Evolutionary conservation across 2,329 filamentous ascomycete species (phyloP).

Genomic region (Hypomyces perniciosus): DNA sequence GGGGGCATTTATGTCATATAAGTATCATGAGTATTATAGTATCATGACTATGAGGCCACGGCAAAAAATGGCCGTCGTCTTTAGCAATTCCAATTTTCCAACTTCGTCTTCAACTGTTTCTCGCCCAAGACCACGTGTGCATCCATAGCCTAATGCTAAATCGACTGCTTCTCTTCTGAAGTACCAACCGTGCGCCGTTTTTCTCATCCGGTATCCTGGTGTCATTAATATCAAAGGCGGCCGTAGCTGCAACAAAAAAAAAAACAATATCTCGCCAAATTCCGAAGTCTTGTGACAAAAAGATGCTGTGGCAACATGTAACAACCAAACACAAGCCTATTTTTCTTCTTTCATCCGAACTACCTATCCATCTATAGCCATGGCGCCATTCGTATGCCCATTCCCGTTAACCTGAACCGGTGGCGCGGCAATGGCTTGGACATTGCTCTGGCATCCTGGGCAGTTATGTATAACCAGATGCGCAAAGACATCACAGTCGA

Average conservation of each 20-base stretch:
- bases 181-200: no score
- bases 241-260: no score
- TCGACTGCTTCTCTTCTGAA: no score
- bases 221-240: no score
- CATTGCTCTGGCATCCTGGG: constrained; percentile 69
- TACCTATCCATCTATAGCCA: constrained; percentile 38
- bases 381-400: constrained; percentile 33
- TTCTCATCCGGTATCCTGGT: no score
- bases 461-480: constrained; percentile 96
- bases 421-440: constrained; percentile 14
- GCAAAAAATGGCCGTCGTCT: constrained; percentile 3
- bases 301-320: not conserved
- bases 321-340: not conserved
- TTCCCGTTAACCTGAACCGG: constrained; percentile 26
- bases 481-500: constrained; percentile 93
- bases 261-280: no score
- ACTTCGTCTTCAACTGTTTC: not conserved
- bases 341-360: not conserved
- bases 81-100: not conserved
- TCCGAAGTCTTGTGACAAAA: not conserved
- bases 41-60: constrained; percentile 14
- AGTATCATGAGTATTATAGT: not conserved
- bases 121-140: not conserved
- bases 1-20: not conserved
- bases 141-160: no score